These are phyloP conservation scores for Domatiomyces catenatus DNA, from an alignment of 2,329 filamentous ascomycete species.

Conservation along the genomic window DNA sequence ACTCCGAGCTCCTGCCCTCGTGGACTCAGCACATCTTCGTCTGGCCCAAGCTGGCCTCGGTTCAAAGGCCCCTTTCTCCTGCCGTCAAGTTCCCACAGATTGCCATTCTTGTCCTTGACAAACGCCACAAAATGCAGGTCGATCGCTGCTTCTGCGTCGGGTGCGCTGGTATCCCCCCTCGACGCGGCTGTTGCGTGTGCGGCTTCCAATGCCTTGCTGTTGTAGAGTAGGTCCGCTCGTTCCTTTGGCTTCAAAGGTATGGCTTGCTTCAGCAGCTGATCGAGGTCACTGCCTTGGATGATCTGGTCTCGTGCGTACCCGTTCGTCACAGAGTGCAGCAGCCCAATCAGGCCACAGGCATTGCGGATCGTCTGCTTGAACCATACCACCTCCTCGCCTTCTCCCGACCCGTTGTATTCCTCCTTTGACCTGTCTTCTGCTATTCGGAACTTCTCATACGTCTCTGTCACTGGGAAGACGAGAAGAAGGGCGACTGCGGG, in stretches of 20 bases:
- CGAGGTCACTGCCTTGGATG: constrained; percentile 30
- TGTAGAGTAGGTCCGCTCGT: constrained; percentile 61
- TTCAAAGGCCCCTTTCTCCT: constrained; percentile 57
- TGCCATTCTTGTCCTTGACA: constrained; percentile 56
- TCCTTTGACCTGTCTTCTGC: constrained; percentile 52
- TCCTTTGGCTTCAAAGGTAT: constrained; percentile 50
- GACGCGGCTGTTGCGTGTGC: constrained; percentile 67
- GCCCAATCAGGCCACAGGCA: constrained; percentile 77
- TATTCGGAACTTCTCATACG: constrained; percentile 62
- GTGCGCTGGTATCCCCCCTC: constrained; percentile 63
- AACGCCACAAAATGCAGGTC: constrained; percentile 96
- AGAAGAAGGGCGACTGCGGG: constrained; percentile 79
- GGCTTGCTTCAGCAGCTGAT: constrained; percentile 51
- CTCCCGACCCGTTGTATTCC: constrained; percentile 54
- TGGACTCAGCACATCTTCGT: constrained; percentile 60
- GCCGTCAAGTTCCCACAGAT: constrained; percentile 71
- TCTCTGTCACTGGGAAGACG: constrained; percentile 69
- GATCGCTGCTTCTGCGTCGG: constrained; percentile 62
- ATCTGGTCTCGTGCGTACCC: constrained; percentile 53
- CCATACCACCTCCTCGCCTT: constrained; percentile 68
- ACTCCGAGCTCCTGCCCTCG: constrained; percentile 59
- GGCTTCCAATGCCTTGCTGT: constrained; percentile 55
- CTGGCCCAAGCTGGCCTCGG: constrained; percentile 41
- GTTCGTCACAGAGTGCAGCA: constrained; percentile 71
- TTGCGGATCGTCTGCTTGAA: constrained; percentile 91